Conservation (phyloP, 1,284 basidiomycete genomes). For the Mycena sp. region DNA sequence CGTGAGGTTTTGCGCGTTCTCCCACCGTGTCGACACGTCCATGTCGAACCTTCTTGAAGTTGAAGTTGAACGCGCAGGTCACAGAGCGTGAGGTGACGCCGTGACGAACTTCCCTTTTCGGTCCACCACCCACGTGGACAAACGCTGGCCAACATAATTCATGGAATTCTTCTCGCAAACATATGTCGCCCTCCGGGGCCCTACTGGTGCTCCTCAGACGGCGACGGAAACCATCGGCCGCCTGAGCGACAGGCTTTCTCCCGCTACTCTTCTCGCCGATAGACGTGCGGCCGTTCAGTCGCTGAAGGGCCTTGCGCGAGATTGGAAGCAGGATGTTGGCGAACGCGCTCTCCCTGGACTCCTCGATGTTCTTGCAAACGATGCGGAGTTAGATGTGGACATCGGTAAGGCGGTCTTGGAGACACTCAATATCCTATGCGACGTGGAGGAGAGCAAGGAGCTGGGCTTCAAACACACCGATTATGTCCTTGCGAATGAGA, state of each 20-base stretch:
- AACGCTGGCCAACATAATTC: constrained; percentile 1
- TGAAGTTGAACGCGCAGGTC: too few relatives aligned
- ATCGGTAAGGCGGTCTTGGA: constrained; percentile 92
- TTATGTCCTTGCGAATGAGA: constrained; percentile 73
- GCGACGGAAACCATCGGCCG: constrained; percentile 87
- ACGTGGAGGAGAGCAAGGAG: constrained; percentile 73
- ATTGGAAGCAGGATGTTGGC: constrained; percentile 91
- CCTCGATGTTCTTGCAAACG: constrained; percentile 83
- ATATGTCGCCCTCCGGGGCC: constrained; percentile 82
- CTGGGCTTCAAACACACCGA: constrained; percentile 81
- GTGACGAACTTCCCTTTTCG: too few relatives aligned
- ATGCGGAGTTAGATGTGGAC: constrained; percentile 89
- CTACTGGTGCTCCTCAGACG: constrained; percentile 82
- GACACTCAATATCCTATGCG: constrained; percentile 83
- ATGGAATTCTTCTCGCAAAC: constrained; percentile 88
- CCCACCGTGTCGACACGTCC: too few relatives aligned
- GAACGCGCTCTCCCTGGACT: constrained; percentile 79
- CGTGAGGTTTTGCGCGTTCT: too few relatives aligned
- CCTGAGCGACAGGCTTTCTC: constrained; percentile 89
- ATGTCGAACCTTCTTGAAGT: too few relatives aligned
- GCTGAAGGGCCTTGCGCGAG: constrained; percentile 91
- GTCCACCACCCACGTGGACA: background rate
- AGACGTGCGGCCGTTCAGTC: constrained; percentile 91
- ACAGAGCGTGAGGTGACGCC: too few relatives aligned
- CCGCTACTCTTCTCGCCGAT: constrained; percentile 88